Evolutionary conservation across 495 filamentous ascomycete species (phyloP).

Genomic region (Penicillium angulare): DNA sequence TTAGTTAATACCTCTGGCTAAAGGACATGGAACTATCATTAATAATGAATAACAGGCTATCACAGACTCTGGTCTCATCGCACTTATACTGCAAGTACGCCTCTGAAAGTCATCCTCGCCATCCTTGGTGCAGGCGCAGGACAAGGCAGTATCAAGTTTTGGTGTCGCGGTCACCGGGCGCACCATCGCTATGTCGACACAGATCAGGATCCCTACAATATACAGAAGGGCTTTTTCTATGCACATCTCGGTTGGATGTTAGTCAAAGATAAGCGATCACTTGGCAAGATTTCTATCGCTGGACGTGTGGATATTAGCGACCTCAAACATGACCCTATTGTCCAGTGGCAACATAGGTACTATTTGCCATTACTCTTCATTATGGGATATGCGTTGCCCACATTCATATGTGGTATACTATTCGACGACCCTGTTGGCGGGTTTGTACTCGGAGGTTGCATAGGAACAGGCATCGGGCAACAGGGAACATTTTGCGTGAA

Average conservation of each 20-base stretch:
- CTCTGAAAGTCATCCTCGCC: conserved; percentile 84
- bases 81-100: conserved; percentile 77
- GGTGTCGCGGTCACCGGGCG: conserved; percentile 89
- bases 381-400: conserved; percentile 83
- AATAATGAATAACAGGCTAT: conserved; percentile 51
- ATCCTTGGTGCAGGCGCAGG: conserved; percentile 88
- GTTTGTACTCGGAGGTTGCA: conserved; percentile 85
- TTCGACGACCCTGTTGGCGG: conserved; percentile 87
- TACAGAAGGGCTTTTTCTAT: conserved; percentile 91
- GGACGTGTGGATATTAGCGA: conserved; percentile 94
- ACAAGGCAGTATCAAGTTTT: conserved; percentile 91
- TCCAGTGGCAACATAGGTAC: conserved; percentile 86
- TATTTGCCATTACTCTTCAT: conserved; percentile 78
- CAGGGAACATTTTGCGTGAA: conserved; percentile 98
- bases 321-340: conserved; percentile 85
- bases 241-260: conserved; percentile 90
- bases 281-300: conserved; percentile 69
- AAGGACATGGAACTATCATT: neutral
- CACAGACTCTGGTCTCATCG: conserved; percentile 91
- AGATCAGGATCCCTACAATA: conserved; percentile 94
- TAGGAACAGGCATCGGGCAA: conserved; percentile 91
- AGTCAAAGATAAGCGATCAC: conserved; percentile 60
- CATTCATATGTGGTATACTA: conserved; percentile 71
- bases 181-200: conserved; percentile 99
- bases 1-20: neutral